Evolutionary conservation across 2,329 filamentous ascomycete genomes (phyloP).

Genomic region (Aulographum hederae): DNA sequence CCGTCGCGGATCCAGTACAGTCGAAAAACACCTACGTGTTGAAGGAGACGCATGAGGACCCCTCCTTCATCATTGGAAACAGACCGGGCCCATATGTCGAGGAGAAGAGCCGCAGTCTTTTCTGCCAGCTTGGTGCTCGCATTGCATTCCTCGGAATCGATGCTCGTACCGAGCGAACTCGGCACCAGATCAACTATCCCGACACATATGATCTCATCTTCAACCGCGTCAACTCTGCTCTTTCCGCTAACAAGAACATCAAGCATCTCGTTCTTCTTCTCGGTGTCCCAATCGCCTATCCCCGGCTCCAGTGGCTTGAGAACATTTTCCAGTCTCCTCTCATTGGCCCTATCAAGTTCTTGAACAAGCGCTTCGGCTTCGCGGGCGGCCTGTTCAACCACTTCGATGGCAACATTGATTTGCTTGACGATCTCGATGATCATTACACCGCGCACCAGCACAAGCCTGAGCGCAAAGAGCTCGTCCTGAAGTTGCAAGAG

Average conservation of each 20-base stretch:
- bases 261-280: conserved; percentile 45
- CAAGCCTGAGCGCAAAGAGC: conserved; percentile 65
- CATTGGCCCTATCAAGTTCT: conserved; percentile 72
- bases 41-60: conserved; percentile 36
- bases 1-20: conserved; percentile 48
- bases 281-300: conserved; percentile 53
- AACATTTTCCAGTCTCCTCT: conserved; percentile 76
- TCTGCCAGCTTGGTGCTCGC: conserved; percentile 44
- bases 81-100: conserved; percentile 51
- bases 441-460: conserved; percentile 81
- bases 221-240: conserved; percentile 31
- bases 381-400: conserved; percentile 79
- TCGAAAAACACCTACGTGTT: conserved; percentile 57
- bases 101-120: conserved; percentile 40
- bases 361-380: conserved; percentile 80
- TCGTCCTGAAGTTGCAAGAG: conserved; percentile 47
- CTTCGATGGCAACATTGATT: conserved; percentile 62
- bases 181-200: conserved; percentile 80
- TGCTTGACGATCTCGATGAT: conserved; percentile 47
- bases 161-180: conserved; percentile 55
- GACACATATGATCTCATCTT: conserved; percentile 46
- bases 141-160: conserved; percentile 45
- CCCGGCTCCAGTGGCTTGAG: conserved; percentile 84
- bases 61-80: conserved; percentile 62
- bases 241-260: conserved; percentile 34